These are phyloP conservation scores for Tricholoma hemisulphureum DNA, from an alignment of 768 basidiomycete genomes.

Conservation along the genomic window DNA sequence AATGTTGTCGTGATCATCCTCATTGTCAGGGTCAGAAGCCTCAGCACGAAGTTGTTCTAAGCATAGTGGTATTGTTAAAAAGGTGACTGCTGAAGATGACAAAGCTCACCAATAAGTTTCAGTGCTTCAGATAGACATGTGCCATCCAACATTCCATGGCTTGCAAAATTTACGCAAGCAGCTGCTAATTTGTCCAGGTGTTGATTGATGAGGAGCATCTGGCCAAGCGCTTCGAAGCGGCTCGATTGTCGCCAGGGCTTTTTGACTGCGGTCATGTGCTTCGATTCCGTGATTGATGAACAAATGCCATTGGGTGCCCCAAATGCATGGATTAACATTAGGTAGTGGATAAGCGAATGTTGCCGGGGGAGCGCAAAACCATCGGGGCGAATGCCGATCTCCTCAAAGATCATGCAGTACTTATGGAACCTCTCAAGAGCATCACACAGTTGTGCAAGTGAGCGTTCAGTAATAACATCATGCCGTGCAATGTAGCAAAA, in stretches of 20 bases:
- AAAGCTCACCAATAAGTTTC: background rate
- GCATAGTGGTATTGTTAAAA: background rate
- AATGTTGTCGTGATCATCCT: background rate
- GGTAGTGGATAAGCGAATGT: conserved; percentile 21
- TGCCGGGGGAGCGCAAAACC: conserved; percentile 27
- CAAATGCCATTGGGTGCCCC: conserved; percentile 26
- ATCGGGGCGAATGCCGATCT: no score
- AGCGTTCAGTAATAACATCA: no score
- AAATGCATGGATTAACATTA: conserved; percentile 16
- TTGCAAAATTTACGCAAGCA: no score
- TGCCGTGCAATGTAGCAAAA: no score
- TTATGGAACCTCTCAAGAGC: conserved; percentile 27
- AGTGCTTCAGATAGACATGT: background rate
- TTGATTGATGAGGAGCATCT: no score
- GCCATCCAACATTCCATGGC: no score
- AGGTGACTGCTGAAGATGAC: background rate
- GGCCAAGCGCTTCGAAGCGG: no score
- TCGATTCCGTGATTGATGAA: no score
- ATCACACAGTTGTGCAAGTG: conserved; percentile 17
- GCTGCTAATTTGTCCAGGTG: no score
- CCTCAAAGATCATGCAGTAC: conserved; percentile 26
- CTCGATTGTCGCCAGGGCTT: no score
- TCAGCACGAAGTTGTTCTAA: background rate
- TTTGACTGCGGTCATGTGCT: no score
- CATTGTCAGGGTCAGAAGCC: background rate